These are phyloP conservation scores for Aspergillus phoenicis DNA, from an alignment of 2,329 filamentous ascomycete species.

Conservation along the genomic window DNA sequence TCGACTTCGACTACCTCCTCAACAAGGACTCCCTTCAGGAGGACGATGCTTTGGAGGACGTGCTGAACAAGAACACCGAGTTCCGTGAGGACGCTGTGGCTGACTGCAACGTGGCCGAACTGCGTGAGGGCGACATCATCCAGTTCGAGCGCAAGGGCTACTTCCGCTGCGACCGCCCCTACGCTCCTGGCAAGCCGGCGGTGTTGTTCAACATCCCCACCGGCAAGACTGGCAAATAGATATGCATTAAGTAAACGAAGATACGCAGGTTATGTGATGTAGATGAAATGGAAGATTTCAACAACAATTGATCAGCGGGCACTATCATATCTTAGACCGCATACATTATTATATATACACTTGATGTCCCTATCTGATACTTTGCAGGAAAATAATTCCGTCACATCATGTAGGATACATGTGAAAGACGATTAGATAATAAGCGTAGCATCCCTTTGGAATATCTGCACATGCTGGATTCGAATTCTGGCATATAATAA, in stretches of 20 bases:
- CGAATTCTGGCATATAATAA: no score
- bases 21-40: slow-evolving; percentile 93
- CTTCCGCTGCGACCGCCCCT: slow-evolving; percentile 76
- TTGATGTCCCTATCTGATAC: no score
- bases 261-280: neutral
- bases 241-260: neutral
- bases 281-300: neutral
- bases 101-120: slow-evolving; percentile 74
- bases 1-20: slow-evolving; percentile 93
- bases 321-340: no score
- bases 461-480: no score
- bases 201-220: slow-evolving; percentile 72
- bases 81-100: slow-evolving; percentile 73
- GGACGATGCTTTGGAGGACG: slow-evolving; percentile 82
- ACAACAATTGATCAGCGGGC: neutral
- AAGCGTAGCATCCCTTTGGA: no score
- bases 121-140: slow-evolving; percentile 88
- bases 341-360: no score
- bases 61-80: slow-evolving; percentile 74
- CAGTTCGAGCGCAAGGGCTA: slow-evolving; percentile 94
- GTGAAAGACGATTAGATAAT: no score
- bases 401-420: no score
- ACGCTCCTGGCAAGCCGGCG: slow-evolving; percentile 60
- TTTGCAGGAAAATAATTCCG: no score
- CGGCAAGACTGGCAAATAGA: slow-evolving; percentile 53